Base-by-base conservation (phyloP, 2,329 filamentous ascomycete species). In the Exophiala oligosperma region DNA sequence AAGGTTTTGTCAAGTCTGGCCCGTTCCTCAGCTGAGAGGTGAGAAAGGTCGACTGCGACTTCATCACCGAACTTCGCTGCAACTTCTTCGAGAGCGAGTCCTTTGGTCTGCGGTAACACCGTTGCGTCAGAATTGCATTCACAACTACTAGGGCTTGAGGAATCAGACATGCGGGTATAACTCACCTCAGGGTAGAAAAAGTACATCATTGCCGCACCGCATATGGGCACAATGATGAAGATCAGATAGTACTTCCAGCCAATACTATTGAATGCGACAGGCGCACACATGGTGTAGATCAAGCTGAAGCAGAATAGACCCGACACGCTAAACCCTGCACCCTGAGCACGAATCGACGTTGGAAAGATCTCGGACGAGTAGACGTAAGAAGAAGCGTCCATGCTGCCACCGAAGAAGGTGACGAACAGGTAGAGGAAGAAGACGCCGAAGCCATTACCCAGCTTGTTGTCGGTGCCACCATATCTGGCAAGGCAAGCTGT, bases 311-410 rank as follows among this genome's bases (percentile, higher is more conserved):
- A 55, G 37, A 60, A 56, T 35, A 56, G 28, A 26, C 68, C 68
- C 11, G 66, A 66, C 41, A 76, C 64, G 1, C 74, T 72, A 35
- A 76, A 56, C 2, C 54, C 55, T 1, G 59, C 55, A 6, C 61
- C 61, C 37, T 63, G 59, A 37, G 68, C 67, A 5, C 73, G 70
- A n/a, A 76, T 63, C 52, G 73, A 69, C 21, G 70, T 77, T 1
- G 74, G 77, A 65, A 77, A 78, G 17, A 79, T 78, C 64, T 79
- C 76, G 1, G 73, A 72, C 29, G 59, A 55, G 52, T 63, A 63
- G 3, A 54, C 53, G 35, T 59, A 63, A 8, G 56, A 57, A 11
- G 43, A 55, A 12, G 58, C 61, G 35, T 63, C 61, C 54, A 63
- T 57, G n/a, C 47, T 56, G 32, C 55, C 51, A 14, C 55, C 59